These are phyloP conservation scores for Rhizophagus clarus DNA, from an alignment of 192 early-diverging fungal species.

Conservation along the genomic window DNA sequence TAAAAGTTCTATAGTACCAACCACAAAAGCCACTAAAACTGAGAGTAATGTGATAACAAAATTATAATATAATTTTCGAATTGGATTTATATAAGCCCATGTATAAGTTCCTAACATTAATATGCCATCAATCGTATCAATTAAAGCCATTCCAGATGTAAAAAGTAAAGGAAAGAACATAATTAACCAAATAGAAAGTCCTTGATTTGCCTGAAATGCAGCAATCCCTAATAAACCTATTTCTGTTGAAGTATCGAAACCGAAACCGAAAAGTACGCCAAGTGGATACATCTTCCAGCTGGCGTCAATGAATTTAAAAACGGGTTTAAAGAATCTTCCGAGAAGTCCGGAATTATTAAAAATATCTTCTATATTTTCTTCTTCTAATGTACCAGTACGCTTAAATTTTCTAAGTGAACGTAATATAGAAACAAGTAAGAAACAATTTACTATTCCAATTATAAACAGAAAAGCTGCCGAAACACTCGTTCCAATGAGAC, in stretches of 20 bases:
- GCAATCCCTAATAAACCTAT: conserved; percentile 63
- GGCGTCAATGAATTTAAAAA: conserved; percentile 55
- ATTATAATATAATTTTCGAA: conserved; percentile 70
- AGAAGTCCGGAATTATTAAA: conserved; percentile 42
- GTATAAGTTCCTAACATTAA: conserved; percentile 65
- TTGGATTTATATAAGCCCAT: conserved; percentile 64
- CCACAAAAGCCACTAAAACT: conserved; percentile 58
- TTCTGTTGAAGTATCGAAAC: conserved; percentile 75
- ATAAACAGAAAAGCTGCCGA: conserved; percentile 60
- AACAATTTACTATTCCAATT: conserved; percentile 57
- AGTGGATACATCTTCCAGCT: conserved; percentile 72
- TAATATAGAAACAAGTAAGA: conserved; percentile 46
- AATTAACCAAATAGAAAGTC: conserved; percentile 53
- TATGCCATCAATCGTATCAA: conserved; percentile 72
- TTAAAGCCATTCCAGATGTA: conserved; percentile 66
- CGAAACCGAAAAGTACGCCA: conserved; percentile 66
- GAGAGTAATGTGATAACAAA: conserved; percentile 63
- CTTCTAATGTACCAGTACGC: conserved; percentile 38
- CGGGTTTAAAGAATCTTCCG: conserved; percentile 48
- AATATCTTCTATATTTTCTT: conserved; percentile 44
- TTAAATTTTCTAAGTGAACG: conserved; percentile 40
- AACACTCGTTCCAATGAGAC: conserved; percentile 62
- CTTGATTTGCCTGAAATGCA: conserved; percentile 49
- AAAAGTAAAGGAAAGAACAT: conserved; percentile 66
- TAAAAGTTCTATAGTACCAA: conserved; percentile 60